phyloP scores from a whole-genome alignment of 2,329 filamentous ascomycete genomes.

The Cyphellophora attinorum region DNA sequence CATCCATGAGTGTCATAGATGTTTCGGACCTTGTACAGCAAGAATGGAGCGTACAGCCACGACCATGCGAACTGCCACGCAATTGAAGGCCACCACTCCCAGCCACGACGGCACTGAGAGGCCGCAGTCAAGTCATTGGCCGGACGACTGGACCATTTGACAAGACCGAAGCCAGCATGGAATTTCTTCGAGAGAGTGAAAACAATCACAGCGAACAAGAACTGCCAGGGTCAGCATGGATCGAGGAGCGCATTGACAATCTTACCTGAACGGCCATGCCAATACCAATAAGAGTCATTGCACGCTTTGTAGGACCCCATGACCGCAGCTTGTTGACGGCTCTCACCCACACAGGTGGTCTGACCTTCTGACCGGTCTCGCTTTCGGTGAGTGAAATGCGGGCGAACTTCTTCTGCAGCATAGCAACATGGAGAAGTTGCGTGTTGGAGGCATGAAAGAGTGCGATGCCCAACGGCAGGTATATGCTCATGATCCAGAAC shows the following conservation, averaged over 20 bases:
- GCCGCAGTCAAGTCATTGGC: slow-evolving; percentile 27
- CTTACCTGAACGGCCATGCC: slow-evolving; percentile 50
- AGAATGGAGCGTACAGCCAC: slow-evolving; percentile 51
- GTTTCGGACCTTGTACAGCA: slow-evolving; percentile 52
- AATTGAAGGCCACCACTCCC: slow-evolving; percentile 60
- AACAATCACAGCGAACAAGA: slow-evolving; percentile 49
- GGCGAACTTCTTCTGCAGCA: slow-evolving; percentile 34
- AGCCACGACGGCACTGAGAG: slow-evolving; percentile 39
- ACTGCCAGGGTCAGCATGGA: slow-evolving; percentile 28
- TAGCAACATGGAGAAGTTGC: slow-evolving; percentile 50
- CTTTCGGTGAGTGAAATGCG: slow-evolving; percentile 2
- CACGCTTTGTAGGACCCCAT: slow-evolving; percentile 39
- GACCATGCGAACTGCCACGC: slow-evolving; percentile 58
- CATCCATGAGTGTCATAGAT: slow-evolving; percentile 59
- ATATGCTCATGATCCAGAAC: slow-evolving; percentile 60
- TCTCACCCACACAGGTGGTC: slow-evolving; percentile 19
- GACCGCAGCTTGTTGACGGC: slow-evolving; percentile 28
- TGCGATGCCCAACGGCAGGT: slow-evolving; percentile 55
- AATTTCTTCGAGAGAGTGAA: slow-evolving; percentile 58
- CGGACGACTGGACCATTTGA: slow-evolving; percentile 45
- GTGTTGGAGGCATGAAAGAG: slow-evolving; percentile 57
- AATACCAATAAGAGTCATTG: slow-evolving; percentile 40
- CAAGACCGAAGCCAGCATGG: slow-evolving; percentile 38
- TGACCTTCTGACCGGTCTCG: slow-evolving; percentile 4
- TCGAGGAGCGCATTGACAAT: slow-evolving; percentile 3